A percentile compares a stretch with the other conserved stretches of the same genome.
These are phyloP conservation scores for Trichoderma orchidacearum DNA, from an alignment of 495 filamentous ascomycete genomes.

Conservation along the genomic window DNA sequence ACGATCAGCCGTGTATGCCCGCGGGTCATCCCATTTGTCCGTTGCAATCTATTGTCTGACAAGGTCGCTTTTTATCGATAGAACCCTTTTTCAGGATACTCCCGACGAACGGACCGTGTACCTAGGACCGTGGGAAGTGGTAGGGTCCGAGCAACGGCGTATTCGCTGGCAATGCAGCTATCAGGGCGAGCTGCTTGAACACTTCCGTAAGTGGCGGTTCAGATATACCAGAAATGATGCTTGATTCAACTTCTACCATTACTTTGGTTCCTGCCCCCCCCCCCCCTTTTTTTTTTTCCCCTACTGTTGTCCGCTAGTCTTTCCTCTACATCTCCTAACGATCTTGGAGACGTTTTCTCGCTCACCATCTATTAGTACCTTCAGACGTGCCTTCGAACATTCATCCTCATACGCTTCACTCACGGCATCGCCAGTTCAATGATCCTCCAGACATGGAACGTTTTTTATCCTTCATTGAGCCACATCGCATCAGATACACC, in stretches of 20 bases:
- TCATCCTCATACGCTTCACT: slow-evolving; percentile 18
- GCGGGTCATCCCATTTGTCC: background rate
- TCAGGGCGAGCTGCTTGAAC: slow-evolving; percentile 19
- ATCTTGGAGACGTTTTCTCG: background rate
- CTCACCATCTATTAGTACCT: slow-evolving; percentile 11
- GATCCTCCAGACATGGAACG: slow-evolving; percentile 20
- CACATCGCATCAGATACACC: slow-evolving; percentile 18
- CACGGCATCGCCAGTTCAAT: slow-evolving; percentile 18
- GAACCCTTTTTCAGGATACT: slow-evolving; percentile 18
- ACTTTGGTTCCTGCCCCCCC: background rate
- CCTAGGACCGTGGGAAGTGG: slow-evolving; percentile 23
- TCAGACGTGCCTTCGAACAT: slow-evolving; percentile 16
- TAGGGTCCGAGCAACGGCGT: slow-evolving; percentile 12
- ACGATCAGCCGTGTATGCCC: slow-evolving; percentile 4
- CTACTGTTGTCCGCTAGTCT: background rate
- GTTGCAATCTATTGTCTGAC: slow-evolving; percentile 3
- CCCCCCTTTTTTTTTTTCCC: background rate
- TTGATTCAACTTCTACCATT: background rate
- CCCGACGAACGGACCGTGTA: slow-evolving; percentile 18
- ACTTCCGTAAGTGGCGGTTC: slow-evolving; percentile 21
- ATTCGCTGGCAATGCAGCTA: slow-evolving; percentile 22
- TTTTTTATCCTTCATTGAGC: slow-evolving; percentile 17
- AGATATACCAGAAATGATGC: too few species aligned
- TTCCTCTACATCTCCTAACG: background rate
- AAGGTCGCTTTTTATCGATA: slow-evolving; percentile 5